phyloP scores from a whole-genome alignment of 495 filamentous ascomycete species.

The Parathielavia hyrcaniae region DNA sequence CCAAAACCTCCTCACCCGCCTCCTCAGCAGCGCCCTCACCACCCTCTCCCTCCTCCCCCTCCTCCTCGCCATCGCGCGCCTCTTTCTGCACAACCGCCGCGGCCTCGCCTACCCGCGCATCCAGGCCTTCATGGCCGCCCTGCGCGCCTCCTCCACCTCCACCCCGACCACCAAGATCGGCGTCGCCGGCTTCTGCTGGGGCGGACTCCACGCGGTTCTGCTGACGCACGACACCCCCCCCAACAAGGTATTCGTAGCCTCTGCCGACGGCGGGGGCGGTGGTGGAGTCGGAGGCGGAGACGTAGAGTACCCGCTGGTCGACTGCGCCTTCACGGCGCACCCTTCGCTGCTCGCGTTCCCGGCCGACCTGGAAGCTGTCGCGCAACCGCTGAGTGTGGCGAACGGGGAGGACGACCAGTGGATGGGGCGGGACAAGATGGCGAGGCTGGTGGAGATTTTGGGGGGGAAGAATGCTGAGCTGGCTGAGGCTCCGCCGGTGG shows the following conservation, averaged over 20 bases:
- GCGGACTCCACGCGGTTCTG: slow-evolving; percentile 46
- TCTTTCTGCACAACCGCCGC: slow-evolving; percentile 33
- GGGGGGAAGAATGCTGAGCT: slow-evolving; percentile 30
- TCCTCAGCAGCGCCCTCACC: slow-evolving; percentile 9
- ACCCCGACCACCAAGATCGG: slow-evolving; percentile 34
- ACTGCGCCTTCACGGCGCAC: slow-evolving; percentile 52
- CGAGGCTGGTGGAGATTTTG: slow-evolving; percentile 42
- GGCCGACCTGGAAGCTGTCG: slow-evolving; percentile 48
- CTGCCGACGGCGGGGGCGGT: slow-evolving; percentile 6
- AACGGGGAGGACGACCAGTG: slow-evolving; percentile 49
- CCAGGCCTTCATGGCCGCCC: slow-evolving; percentile 39
- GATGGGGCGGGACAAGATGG: slow-evolving; percentile 36
- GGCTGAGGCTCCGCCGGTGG: neutral
- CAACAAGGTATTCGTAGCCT: slow-evolving; percentile 14
- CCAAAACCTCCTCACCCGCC: neutral
- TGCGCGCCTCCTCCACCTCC: slow-evolving; percentile 32
- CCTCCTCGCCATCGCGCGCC: slow-evolving; percentile 27
- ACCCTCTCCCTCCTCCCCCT: slow-evolving; percentile 6
- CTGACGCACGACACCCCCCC: slow-evolving; percentile 34
- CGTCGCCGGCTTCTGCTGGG: slow-evolving; percentile 56
- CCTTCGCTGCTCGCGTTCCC: slow-evolving; percentile 50
- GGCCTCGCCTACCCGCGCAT: slow-evolving; percentile 41
- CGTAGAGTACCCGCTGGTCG: slow-evolving; percentile 38
- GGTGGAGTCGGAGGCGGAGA: neutral
- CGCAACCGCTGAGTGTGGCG: slow-evolving; percentile 49